Conservation (phyloP, 495 filamentous ascomycete genomes). For the Neurospora sp. region DNA sequence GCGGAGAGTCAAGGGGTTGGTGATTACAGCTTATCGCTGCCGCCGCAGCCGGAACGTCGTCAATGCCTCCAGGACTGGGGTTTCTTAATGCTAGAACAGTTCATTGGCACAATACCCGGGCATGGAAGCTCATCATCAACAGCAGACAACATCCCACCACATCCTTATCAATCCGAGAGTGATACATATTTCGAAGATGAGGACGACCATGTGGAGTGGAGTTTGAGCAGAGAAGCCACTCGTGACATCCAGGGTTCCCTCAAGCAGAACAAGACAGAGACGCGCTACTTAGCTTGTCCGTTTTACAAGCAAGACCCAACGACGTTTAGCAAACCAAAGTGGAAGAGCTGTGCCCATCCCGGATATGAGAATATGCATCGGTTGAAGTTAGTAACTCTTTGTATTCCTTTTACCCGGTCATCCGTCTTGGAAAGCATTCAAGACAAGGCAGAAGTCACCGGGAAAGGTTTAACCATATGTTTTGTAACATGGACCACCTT, state of each 20-base stretch:
- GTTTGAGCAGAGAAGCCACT: not conserved
- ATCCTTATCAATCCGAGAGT: not conserved
- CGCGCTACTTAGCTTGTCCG: not conserved
- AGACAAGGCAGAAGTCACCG: too few species aligned
- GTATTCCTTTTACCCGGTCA: too few species aligned
- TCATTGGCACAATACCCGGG: not conserved
- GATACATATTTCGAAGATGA: not conserved
- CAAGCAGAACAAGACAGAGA: not conserved
- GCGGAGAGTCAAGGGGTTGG: not conserved
- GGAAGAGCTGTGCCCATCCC: not conserved
- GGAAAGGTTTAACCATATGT: too few species aligned
- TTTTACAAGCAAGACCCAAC: not conserved
- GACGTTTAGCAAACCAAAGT: not conserved
- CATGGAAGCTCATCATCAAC: not conserved
- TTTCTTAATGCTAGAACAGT: not conserved
- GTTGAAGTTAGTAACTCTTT: not conserved
- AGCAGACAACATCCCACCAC: not conserved
- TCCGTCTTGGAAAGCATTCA: too few species aligned
- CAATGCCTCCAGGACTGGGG: not conserved
- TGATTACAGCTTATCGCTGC: not conserved
- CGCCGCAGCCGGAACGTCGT: not conserved
- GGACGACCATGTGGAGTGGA: not conserved
- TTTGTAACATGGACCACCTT: not conserved
- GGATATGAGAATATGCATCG: not conserved
- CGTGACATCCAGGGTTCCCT: accelerated